Conservation (phyloP, 805 yeast species). For the Spathaspora hagerdaliae region DNA sequence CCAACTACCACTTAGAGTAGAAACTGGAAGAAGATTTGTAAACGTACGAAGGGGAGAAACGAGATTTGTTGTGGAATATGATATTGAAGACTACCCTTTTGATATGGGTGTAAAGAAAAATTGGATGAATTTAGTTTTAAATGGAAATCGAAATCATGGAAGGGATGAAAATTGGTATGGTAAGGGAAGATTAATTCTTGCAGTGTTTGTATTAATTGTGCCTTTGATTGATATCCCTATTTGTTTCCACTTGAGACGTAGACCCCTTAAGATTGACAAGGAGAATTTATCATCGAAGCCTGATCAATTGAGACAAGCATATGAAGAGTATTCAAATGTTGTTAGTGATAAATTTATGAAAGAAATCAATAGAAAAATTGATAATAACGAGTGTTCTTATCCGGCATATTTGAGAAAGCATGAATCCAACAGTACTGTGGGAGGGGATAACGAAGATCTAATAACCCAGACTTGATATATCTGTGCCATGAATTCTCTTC, state of each 20-base stretch:
- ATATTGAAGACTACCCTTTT: conserved; percentile 29
- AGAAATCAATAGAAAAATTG: conserved; percentile 11
- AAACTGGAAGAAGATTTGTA: conserved; percentile 39
- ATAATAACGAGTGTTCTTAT: conserved; percentile 10
- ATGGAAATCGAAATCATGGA: conserved; percentile 20
- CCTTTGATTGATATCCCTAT: conserved; percentile 21
- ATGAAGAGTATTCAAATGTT: conserved; percentile 6
- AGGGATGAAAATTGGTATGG: conserved; percentile 6
- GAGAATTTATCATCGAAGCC: background rate
- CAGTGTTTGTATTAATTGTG: conserved; percentile 12
- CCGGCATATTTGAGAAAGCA: conserved; percentile 12
- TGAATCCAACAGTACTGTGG: no score
- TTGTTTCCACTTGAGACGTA: background rate
- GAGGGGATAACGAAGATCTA: no score
- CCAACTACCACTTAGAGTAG: conserved; percentile 11
- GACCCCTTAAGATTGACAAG: background rate
- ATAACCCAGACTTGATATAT: no score
- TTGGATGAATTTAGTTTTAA: conserved; percentile 28
- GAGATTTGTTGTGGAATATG: conserved; percentile 34
- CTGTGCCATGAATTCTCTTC: no score
- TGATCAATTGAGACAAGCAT: background rate
- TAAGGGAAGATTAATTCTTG: conserved; percentile 9
- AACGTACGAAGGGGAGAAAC: conserved; percentile 30
- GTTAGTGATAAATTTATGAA: conserved; percentile 10
- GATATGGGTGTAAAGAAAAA: conserved; percentile 35